Evolutionary conservation across 768 basidiomycete species (phyloP).

Genomic region (Mycena floridula): DNA sequence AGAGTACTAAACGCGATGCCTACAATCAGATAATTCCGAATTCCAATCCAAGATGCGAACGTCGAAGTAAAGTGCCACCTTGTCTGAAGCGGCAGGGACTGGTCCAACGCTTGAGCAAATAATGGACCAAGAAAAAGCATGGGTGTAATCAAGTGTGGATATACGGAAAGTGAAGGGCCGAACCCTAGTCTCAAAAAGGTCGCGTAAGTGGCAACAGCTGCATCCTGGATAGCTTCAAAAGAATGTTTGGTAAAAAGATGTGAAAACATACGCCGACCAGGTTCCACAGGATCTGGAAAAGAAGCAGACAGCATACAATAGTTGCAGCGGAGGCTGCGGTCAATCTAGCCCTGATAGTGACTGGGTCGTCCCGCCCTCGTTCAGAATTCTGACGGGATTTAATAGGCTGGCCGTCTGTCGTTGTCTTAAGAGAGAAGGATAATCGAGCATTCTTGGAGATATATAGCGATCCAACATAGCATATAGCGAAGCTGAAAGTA

Average conservation of each 20-base stretch:
- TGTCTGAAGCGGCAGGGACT: slow-evolving; percentile 1
- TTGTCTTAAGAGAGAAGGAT: slow-evolving; percentile 33
- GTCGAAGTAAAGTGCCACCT: background rate
- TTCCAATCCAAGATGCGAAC: background rate
- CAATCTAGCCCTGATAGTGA: slow-evolving; percentile 77
- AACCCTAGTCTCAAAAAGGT: slow-evolving; percentile 38
- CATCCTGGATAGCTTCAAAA: slow-evolving; percentile 8
- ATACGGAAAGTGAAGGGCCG: slow-evolving; percentile 18
- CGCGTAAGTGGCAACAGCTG: slow-evolving; percentile 16
- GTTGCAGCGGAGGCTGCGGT: slow-evolving; percentile 63
- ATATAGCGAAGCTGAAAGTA: slow-evolving; percentile 50
- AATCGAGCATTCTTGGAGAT: slow-evolving; percentile 59
- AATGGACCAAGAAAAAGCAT: slow-evolving; percentile 75
- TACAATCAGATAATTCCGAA: slow-evolving; percentile 19
- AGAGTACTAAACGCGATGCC: background rate
- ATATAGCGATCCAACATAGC: slow-evolving; percentile 85
- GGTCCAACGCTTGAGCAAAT: slow-evolving; percentile 32
- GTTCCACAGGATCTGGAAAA: slow-evolving; percentile 38
- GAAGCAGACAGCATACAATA: slow-evolving; percentile 42
- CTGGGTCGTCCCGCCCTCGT: slow-evolving; percentile 76
- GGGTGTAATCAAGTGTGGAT: slow-evolving; percentile 63
- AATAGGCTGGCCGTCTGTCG: slow-evolving; percentile 19
- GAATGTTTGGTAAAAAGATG: slow-evolving; percentile 3
- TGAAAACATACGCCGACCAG: slow-evolving; percentile 15
- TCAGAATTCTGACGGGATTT: slow-evolving; percentile 26